Evolutionary conservation across 2,329 filamentous ascomycete species (phyloP).

Genomic region (Epichloe gansuensis): DNA sequence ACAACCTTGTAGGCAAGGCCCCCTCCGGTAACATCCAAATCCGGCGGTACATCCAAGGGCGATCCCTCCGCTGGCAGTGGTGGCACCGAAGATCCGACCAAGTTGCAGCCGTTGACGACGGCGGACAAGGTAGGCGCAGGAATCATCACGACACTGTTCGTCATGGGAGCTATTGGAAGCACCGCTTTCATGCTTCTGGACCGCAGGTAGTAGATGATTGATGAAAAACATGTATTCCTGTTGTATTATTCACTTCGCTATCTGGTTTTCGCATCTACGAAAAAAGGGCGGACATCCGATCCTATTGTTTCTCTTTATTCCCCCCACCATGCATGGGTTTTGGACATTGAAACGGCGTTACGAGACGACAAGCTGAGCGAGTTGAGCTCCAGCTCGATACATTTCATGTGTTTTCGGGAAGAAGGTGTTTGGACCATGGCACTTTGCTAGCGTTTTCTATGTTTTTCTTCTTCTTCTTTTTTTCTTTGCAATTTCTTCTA

Average conservation of each 20-base stretch:
- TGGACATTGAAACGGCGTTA: conserved; percentile 1
- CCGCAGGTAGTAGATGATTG: background rate
- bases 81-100: conserved; percentile 16
- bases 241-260: background rate
- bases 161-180: conserved; percentile 37
- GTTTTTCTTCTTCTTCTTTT: background rate
- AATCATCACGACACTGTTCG: conserved; percentile 39
- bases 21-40: conserved; percentile 37
- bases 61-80: conserved; percentile 23
- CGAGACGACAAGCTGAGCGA: background rate
- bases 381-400: background rate
- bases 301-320: background rate
- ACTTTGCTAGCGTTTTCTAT: background rate
- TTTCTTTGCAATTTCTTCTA: background rate
- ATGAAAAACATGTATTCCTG: background rate
- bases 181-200: conserved; percentile 35
- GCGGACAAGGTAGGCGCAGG: conserved; percentile 44
- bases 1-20: conserved; percentile 38
- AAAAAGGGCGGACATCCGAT: background rate
- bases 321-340: too few relatives aligned
- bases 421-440: background rate
- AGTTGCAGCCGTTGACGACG: conserved; percentile 27
- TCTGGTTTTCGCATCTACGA: background rate
- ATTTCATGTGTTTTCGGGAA: background rate
- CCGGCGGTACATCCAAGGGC: conserved; percentile 48